Base-by-base conservation (phyloP, 1,284 basidiomycete species). In the Trichosporon sp. region DNA sequence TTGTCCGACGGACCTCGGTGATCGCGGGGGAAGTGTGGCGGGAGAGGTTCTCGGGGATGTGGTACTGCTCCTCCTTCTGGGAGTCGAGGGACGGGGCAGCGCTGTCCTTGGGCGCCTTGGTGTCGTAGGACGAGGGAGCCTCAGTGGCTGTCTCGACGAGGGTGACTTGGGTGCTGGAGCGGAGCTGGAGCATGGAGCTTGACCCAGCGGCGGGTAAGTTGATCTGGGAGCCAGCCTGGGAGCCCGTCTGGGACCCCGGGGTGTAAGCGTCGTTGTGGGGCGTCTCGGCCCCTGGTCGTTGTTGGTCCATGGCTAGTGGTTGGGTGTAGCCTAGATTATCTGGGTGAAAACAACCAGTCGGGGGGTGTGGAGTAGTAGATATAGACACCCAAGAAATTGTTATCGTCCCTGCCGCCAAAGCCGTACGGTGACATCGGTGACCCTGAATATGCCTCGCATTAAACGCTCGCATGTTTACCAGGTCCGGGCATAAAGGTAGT, bases 101-200 rank as follows among this genome's bases (percentile, higher is more conserved):
- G 59, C 16, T 37, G 59, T 11, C 14, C 59, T 63, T 63, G 4
- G 59, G 14, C 5, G 14, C 6, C 59, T 63, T 63, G 16, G 31
- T 10, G 59, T 63, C 32, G 59, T 63, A 63, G 2, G 59, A 16
- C 4, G 19, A 7, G 4, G 59, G 19, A 0, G 59, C 3, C 32
- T 35, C 59, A 21, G 59, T 63, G 32, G 31, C 59, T 2, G 16
- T 35, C 32, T 63, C 59, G 31, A 63, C 59, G 5, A 63, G 32
- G 32, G 59, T 63, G 16, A 63, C 59, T 11, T 63, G 59, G 32
- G 59, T 63, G 31, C 59, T 63, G 12, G 59, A 63, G n/a, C 59
- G 59, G 59, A 63, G 59, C 5, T 63, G 59, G 32, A 63, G 31
- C 32, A n/a, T 16, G 7, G 59, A 63, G 59, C 54, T 31, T 26